Evolutionary conservation across 352 stramenopile species (phyloP), one percentile per base, ranked within the genome.

Genomic region (Phytopythium helicoides): DNA sequence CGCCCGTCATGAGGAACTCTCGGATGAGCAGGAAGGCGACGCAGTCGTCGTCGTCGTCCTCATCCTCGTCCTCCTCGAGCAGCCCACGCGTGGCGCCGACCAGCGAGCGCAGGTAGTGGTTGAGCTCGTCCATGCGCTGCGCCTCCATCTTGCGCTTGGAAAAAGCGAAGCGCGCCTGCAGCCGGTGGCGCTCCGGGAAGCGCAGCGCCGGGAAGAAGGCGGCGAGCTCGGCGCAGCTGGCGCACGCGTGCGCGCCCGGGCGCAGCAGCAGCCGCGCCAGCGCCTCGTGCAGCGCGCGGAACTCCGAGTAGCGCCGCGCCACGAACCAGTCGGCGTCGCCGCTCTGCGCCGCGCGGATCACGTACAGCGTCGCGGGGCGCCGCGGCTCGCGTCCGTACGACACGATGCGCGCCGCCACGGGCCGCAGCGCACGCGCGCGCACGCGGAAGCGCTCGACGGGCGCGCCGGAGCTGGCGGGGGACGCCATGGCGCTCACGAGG

Each of bases 251-350:
- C 15, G 31, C 31, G 19, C 19, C 34, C n/a, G n/a, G n/a, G n/a
- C n/a, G n/a, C n/a, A n/a, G n/a, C n/a, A n/a, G n/a, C n/a, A n/a
- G 56, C 3, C 37, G 49, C 26, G 59, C 60, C 18, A 91, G 62
- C 34, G 58, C 54, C 15, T 63, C 61, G 51, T 88, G 62, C 35
- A 90, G 62, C 35, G 62, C 64, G 26, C 80, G 80, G 55, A 91
- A 91, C 60, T 88, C 80, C 19, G 77, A 89, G 62, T 86, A 91
- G 38, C 80, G 80, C 35, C 81, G 76, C 58, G 80, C 80, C 31
- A 91, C 77, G 52, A 77, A 91, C 80, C 80, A 91, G 59, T 85
- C 63, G 37, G 60, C 51, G 11, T 62, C 38, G 14, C 76, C 72
- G 46, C 71, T 74, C 39, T 64, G 77, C 25, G 68, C 56, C 46